Percentiles rank a stretch among this genome's conserved stretches.
Conservation (phyloP, 225 moss, liverwort and hornwort genomes). For the Bryoerythrophyllum caledonicum region DNA sequence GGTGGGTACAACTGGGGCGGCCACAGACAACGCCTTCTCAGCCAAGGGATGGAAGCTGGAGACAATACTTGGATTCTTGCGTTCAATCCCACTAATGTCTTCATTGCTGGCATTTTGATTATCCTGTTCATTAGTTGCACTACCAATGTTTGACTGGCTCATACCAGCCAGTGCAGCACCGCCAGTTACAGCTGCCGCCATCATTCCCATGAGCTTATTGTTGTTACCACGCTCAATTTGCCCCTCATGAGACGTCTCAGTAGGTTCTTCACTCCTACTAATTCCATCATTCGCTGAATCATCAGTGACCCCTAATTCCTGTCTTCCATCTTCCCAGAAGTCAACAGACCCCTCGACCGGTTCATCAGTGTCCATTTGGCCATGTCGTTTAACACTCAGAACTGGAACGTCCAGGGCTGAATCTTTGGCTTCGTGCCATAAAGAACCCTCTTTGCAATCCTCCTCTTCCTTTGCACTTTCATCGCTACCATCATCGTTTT, state of each 20-base stretch:
- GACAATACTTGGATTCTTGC: constrained; percentile 39
- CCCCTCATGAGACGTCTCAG: constrained; percentile 19
- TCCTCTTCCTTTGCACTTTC: constrained; percentile 21
- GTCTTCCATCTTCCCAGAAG: constrained; percentile 21
- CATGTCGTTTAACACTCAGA: constrained; percentile 18
- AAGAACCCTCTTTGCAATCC: constrained; percentile 19
- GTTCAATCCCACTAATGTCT: constrained; percentile 10
- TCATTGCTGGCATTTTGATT: neutral
- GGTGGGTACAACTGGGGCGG: constrained; percentile 83
- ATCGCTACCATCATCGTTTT: constrained; percentile 10
- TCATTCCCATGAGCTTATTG: constrained; percentile 61
- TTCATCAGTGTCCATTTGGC: constrained; percentile 7
- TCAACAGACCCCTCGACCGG: constrained; percentile 19
- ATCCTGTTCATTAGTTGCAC: constrained; percentile 17
- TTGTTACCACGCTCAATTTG: constrained; percentile 24
- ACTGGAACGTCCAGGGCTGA: constrained; percentile 45
- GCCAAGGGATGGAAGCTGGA: constrained; percentile 63
- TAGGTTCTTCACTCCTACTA: constrained; percentile 23
- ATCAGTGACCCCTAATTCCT: constrained; percentile 20
- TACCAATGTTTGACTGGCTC: constrained; percentile 31
- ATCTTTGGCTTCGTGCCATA: constrained; percentile 23
- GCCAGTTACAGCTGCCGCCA: constrained; percentile 81
- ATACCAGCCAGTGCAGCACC: constrained; percentile 70
- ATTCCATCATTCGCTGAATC: constrained; percentile 18
- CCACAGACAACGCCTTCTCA: constrained; percentile 78